These are phyloP conservation scores for Candida tammaniensis DNA, from an alignment of 805 yeast species.

Conservation along the genomic window DNA sequence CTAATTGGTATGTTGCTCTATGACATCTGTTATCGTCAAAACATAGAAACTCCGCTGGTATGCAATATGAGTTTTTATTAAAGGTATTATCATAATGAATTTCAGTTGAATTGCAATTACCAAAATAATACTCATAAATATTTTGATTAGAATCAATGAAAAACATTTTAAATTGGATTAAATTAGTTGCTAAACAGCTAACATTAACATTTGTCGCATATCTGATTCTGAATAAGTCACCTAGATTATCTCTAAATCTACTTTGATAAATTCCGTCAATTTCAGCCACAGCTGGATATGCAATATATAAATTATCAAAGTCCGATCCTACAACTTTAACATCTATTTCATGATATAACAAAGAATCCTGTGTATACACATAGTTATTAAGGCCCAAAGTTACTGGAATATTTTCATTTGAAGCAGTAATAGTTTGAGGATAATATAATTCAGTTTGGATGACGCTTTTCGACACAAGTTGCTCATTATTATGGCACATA, in stretches of 20 bases:
- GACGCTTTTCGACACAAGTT: neutral
- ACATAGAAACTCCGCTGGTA: conserved; percentile 9
- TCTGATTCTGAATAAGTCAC: conserved; percentile 8
- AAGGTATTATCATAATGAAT: conserved; percentile 8
- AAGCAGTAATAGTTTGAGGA: conserved; percentile 9
- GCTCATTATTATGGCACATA: conserved; percentile 1
- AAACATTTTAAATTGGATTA: conserved; percentile 12
- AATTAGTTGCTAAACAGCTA: conserved; percentile 11
- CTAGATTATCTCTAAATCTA: conserved; percentile 7
- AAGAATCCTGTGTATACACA: conserved; percentile 4
- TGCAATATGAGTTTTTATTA: conserved; percentile 5
- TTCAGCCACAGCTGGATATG: conserved; percentile 7
- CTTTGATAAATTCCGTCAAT: conserved; percentile 1
- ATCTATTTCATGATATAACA: conserved; percentile 10
- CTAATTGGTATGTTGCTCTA: conserved; percentile 1
- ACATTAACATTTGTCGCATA: conserved; percentile 5
- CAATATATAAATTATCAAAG: conserved; percentile 11
- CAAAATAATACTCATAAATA: conserved; percentile 12
- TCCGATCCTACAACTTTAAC: conserved; percentile 9
- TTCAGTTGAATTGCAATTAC: conserved; percentile 12
- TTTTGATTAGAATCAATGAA: conserved; percentile 3
- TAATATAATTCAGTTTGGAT: conserved; percentile 9
- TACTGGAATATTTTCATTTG: conserved; percentile 10
- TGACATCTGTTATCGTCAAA: conserved; percentile 3
- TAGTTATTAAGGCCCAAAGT: conserved; percentile 12